phyloP scores from a whole-genome alignment of 2,329 filamentous ascomycete species.

The Xylariaceae sp. region DNA sequence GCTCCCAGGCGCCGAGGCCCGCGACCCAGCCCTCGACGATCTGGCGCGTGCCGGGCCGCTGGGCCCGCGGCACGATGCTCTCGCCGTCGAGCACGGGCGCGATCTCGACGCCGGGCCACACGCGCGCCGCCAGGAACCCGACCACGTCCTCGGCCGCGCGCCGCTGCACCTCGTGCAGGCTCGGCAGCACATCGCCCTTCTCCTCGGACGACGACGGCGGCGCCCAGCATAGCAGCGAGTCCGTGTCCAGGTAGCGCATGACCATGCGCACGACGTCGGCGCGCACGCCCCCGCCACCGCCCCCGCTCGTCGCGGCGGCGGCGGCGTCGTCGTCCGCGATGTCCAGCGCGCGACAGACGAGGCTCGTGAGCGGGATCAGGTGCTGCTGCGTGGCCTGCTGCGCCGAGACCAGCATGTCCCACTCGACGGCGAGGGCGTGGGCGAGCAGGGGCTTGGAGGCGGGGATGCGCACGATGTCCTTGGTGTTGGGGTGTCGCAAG shows the following conservation, averaged over 20 bases:
- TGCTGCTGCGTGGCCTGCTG: slow-evolving; percentile 85
- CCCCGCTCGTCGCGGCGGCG: slow-evolving; percentile 26
- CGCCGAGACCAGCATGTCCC: slow-evolving; percentile 81
- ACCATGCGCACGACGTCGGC: slow-evolving; percentile 66
- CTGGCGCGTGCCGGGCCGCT: slow-evolving; percentile 74
- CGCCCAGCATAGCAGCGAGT: slow-evolving; percentile 90
- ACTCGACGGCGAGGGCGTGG: slow-evolving; percentile 85
- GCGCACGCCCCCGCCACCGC: slow-evolving; percentile 53
- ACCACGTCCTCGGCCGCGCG: slow-evolving; percentile 71
- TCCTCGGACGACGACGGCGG: slow-evolving; percentile 54
- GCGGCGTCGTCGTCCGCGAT: slow-evolving; percentile 68
- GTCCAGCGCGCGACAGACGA: slow-evolving; percentile 81
- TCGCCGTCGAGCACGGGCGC: slow-evolving; percentile 76
- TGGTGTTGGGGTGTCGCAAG: slow-evolving; percentile 75
- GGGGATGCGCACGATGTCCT: slow-evolving; percentile 73
- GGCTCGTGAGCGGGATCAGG: slow-evolving; percentile 86
- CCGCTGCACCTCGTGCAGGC: slow-evolving; percentile 73
- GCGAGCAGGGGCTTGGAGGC: slow-evolving; percentile 78
- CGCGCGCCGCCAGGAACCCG: slow-evolving; percentile 66
- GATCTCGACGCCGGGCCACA: slow-evolving; percentile 86
- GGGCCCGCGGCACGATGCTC: slow-evolving; percentile 74
- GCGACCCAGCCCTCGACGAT: slow-evolving; percentile 78
- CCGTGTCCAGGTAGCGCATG: slow-evolving; percentile 87
- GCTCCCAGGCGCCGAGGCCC: slow-evolving; percentile 73
- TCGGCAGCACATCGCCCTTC: slow-evolving; percentile 51